These are phyloP conservation scores for Aspergillus homomorphus DNA, from an alignment of 495 filamentous ascomycete genomes.

Conservation along the genomic window DNA sequence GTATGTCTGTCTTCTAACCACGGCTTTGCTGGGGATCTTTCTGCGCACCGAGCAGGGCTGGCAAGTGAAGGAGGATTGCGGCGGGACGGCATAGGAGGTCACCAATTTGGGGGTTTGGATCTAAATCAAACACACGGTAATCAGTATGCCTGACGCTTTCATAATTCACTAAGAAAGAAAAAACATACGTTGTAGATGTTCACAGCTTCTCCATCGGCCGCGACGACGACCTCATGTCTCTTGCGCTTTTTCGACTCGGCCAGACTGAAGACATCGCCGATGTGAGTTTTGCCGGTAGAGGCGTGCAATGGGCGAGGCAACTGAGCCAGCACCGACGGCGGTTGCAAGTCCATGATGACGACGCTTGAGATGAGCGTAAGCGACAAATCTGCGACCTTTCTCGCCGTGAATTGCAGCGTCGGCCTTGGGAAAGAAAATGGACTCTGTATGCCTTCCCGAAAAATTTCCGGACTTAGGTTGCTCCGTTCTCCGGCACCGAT, in stretches of 20 bases:
- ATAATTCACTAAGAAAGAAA: neutral
- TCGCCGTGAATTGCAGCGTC: constrained; percentile 14
- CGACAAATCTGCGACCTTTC: constrained; percentile 17
- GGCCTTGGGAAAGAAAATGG: constrained; percentile 21
- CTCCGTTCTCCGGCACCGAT: constrained; percentile 15
- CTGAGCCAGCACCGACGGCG: constrained; percentile 57
- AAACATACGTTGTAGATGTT: constrained; percentile 84
- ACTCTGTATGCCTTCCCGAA: constrained; percentile 37
- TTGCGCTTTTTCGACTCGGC: constrained; percentile 78
- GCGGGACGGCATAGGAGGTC: constrained; percentile 81
- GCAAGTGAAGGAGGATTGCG: constrained; percentile 74
- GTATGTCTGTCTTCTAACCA: constrained; percentile 72
- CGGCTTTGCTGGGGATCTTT: constrained; percentile 47
- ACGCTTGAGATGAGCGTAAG: constrained; percentile 13
- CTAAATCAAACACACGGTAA: constrained; percentile 41
- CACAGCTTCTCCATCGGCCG: constrained; percentile 85
- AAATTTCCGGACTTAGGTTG: constrained; percentile 43
- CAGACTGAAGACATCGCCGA: constrained; percentile 69
- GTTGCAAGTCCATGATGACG: constrained; percentile 42
- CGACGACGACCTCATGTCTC: constrained; percentile 77
- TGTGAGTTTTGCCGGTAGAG: constrained; percentile 55
- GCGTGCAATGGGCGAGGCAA: constrained; percentile 64
- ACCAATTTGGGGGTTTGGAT: constrained; percentile 75
- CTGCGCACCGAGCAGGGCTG: constrained; percentile 71
- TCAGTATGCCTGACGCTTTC: neutral